Conservation (phyloP, 352 stramenopile genomes). For the Elongisporangium prolatum region DNA sequence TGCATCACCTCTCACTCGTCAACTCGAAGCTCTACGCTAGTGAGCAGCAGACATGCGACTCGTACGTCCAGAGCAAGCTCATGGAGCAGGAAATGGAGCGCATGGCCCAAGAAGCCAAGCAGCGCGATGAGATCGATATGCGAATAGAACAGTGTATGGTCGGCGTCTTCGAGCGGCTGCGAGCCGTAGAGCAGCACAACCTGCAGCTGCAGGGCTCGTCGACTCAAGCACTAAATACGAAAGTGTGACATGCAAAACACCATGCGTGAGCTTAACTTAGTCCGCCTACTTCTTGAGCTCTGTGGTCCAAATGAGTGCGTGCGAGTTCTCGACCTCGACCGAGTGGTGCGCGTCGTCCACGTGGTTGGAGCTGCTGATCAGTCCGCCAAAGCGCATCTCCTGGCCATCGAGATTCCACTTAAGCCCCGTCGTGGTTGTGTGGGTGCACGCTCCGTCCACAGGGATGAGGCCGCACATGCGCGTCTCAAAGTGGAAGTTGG, state of each 20-base stretch:
- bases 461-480: constrained; percentile 94
- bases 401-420: constrained; percentile 84
- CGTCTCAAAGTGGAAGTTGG: constrained; percentile 88
- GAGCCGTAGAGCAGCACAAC: constrained; percentile 44
- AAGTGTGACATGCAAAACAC: neutral
- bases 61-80: constrained; percentile 39
- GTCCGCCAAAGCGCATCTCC: constrained; percentile 66
- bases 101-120: constrained; percentile 27
- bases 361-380: constrained; percentile 86
- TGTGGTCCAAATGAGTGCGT: constrained; percentile 88
- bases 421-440: constrained; percentile 84
- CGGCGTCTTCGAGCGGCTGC: constrained; percentile 47
- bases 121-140: constrained; percentile 44
- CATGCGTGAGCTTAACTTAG: constrained; percentile 2
- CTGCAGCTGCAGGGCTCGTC: constrained; percentile 22
- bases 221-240: neutral
- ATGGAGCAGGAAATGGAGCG: constrained; percentile 41
- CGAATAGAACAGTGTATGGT: constrained; percentile 56
- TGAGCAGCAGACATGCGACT: constrained; percentile 51
- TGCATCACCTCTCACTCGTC: constrained; percentile 29
- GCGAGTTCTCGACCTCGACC: constrained; percentile 66
- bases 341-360: constrained; percentile 34
- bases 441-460: constrained; percentile 71
- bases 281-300: constrained; percentile 55
- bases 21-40: constrained; percentile 44